Evolutionary conservation across 1,139 yeast species (phyloP), one percentile per base, ranked within the genome.

Genomic region (Candida smagusa): DNA sequence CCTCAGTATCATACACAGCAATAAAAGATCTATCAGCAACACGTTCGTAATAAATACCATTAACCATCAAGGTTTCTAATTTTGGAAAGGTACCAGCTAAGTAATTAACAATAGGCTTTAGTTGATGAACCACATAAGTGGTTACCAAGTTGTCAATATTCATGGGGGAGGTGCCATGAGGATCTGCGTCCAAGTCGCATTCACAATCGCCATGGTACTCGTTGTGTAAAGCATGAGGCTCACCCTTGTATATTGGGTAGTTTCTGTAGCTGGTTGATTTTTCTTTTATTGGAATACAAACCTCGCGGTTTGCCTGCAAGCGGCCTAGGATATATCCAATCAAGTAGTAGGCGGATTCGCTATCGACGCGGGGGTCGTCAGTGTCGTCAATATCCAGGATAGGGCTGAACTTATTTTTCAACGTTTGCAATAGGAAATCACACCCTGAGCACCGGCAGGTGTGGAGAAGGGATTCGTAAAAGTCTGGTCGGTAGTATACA

Each of bases 371-470:
- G 6, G 38, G 34, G 19, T 35, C 48, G 22, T 29, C 30, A 6
- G 43, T 44, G n/a, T 39, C 46, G 19, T 25, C 34, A 6, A 35
- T 22, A 21, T 36, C 40, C 30, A 24, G 22, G n/a, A 40, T 34
- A 7, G 43, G 40, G 21, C 47, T 49, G 41, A 66, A 66, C 38
- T 44, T 35, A 9, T 42, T 45, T 27, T 55, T 43, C 11, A 65
- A 44, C 34, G 41, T 49, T 5, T 54, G 52, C 35, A 67, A 50
- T 2, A 64, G 59, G 21, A 47, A 31, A n/a, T 56, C 53, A 44
- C 73, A 67, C 2, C 72, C 73, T 52, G 54, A 45, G 39, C 73
- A 67, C 36, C 47, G 47, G 43, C 73, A 67, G 5, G 68, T 63
- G 45, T 67, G 72, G 21, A 67, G 45, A 22, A 65, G 52, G 3